Percentiles rank a stretch among this genome's conserved stretches.
These are phyloP conservation scores for Saccharomycopsis babjevae DNA, from an alignment of 805 yeast genomes.

Conservation along the genomic window DNA sequence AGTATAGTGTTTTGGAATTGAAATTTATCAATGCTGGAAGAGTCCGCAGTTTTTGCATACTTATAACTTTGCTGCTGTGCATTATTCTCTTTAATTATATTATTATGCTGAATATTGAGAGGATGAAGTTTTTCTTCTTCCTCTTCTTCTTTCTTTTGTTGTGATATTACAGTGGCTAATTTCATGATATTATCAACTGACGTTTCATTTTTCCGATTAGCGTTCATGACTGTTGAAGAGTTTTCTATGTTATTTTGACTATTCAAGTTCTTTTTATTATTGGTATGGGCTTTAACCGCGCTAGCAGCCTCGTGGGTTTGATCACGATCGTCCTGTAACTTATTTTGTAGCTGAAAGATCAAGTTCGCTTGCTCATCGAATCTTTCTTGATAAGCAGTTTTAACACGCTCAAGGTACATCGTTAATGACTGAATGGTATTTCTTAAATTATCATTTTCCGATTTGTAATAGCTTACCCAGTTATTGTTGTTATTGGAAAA, in stretches of 20 bases:
- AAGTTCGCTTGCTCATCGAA: slow-evolving; percentile 6
- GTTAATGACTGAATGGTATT: neutral
- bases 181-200: neutral
- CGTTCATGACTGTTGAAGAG: neutral
- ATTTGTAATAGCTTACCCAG: neutral
- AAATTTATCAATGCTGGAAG: neutral
- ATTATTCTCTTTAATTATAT: neutral
- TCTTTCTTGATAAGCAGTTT: neutral
- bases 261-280: neutral
- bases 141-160: neutral
- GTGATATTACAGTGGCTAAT: neutral
- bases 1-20: neutral
- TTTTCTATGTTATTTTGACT: neutral
- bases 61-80: neutral
- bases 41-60: neutral
- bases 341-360: slow-evolving; percentile 2
- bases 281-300: neutral
- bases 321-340: neutral
- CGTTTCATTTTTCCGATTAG: neutral
- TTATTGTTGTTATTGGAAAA: neutral
- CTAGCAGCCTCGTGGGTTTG: neutral
- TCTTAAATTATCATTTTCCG: neutral
- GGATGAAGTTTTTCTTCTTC: neutral
- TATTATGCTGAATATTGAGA: neutral
- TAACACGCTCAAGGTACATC: slow-evolving; percentile 1